Evolutionary conservation across 2,329 filamentous ascomycete genomes (phyloP).

Genomic region (Stagonosporopsis tanaceti): DNA sequence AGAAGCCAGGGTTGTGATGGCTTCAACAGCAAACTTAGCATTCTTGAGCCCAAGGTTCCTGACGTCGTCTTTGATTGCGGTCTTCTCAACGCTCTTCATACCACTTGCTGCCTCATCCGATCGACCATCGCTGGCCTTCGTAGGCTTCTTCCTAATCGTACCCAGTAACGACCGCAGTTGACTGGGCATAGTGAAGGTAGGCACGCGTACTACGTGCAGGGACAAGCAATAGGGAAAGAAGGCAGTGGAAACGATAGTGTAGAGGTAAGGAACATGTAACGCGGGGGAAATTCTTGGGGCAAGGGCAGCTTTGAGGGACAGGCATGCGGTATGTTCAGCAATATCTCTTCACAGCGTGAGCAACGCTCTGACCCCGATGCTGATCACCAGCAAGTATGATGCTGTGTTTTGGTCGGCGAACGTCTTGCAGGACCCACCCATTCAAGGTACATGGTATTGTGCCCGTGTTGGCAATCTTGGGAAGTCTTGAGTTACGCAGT

Average conservation of each 20-base stretch:
- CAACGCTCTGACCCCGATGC: constrained; percentile 7
- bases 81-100: constrained; percentile 34
- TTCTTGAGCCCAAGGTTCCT: constrained; percentile 62
- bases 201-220: constrained; percentile 6
- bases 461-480: constrained; percentile 12
- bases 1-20: constrained; percentile 69
- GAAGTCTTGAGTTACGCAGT: constrained; percentile 13
- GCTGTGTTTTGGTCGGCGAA: constrained; percentile 30
- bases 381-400: constrained; percentile 25
- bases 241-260: background rate
- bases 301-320: constrained; percentile 13
- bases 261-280: background rate
- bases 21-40: constrained; percentile 57
- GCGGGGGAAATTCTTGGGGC: background rate
- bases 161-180: constrained; percentile 55
- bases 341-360: background rate
- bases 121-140: constrained; percentile 58
- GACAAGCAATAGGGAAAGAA: background rate
- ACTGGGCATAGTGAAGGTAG: constrained; percentile 34
- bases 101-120: constrained; percentile 42
- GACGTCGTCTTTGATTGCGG: constrained; percentile 59
- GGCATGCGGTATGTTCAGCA: background rate
- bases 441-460: constrained; percentile 14
- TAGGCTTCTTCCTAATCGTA: constrained; percentile 57
- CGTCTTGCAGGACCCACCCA: constrained; percentile 7